Base-by-base conservation (phyloP, 305 asterid genomes). In the Andrographis paniculata region DNA sequence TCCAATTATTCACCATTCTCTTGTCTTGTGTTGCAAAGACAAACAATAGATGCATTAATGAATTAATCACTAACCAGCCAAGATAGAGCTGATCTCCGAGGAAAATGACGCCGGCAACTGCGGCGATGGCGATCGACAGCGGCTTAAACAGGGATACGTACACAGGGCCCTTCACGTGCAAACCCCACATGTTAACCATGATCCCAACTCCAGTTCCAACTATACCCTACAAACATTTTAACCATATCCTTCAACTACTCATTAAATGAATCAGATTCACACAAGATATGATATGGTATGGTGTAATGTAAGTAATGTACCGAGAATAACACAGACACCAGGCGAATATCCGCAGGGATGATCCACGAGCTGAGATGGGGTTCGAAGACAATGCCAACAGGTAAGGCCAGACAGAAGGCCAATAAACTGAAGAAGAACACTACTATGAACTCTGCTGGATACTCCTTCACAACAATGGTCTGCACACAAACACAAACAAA, bases 111-210 rank as follows among this genome's bases (percentile, higher is more conserved):
- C 68, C 59, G 17, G 47, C 15, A n/a, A 56, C 30, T 17, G 63
- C 68, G 13, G 68, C 58, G 22, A 62, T 62, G 24, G 58, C 62
- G 17, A 62, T 62, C 13, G 68, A 62, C n/a, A 62, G 28, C 12
- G 68, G 68, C 62, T 19, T 47, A 17, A 62, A 62, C 53, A 62
- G 15, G 6, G 68, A 42, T 0, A 62, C 68, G 11, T 55, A 63
- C 13, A 63, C 63, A 4, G 68, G 68, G 2, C 68, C 68, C 20
- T 63, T 63, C 16, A 56, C 59, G 9, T 45, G 68, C 11, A 45
- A 17, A 1, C 68, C 68, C 63, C 68, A 63, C 1, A 58, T 50
- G 54, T 56, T 63, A 15, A 56, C 31, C 1, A 45, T 10, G 14
- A 28, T 9, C 5, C 53, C 58, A 18, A 55, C 50, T 36, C 45